Evolutionary conservation across 768 basidiomycete species (phyloP), one percentile per base, ranked within the genome.

Genomic region (Phaffia australis): DNA sequence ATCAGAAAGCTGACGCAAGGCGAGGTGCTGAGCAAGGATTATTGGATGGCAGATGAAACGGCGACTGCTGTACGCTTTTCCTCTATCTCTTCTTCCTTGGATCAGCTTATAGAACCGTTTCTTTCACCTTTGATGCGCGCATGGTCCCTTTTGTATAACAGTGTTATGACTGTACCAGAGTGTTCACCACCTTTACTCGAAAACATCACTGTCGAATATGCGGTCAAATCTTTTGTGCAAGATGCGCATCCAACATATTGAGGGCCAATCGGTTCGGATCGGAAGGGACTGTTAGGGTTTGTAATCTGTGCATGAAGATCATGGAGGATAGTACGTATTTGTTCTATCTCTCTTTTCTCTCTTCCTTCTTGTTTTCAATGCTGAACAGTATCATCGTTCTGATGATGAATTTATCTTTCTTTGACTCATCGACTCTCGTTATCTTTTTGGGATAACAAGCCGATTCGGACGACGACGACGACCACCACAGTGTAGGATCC

Each of bases 151-250:
- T 27, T 25, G 27, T 27, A 29, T 25, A 46, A 7, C 21, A 35
- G 48, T 60, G 61, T 60, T 60, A 61, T 42, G 52, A 56, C 58
- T 56, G 63, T 54, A 32, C 16, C 6, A 56, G 74, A 71, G 62
- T 71, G 3, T 99, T 99, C 77, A 89, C 90, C 0, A 83, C 92
- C 1, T 97, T 90, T 89, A 79, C 93, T 61, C 80, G 95, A 70
- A 95, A 93, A 76, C 95, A 99, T 72, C 95, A 99, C 74, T 99
- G 95, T 77, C 84, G 95, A 16, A 91, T 98, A 76, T 98, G 95
- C 74, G 91, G 91, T 87, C 73, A 51, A 72, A 93, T 99, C 75
- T 99, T 97, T 75, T 99, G 95, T 76, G 90, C 89, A 42, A 84
- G 91, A 11, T 99, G 95, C 76, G 92, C 95, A 2, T 93, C 91